Evolutionary conservation across 78 protist genomes (phyloP).

Genomic region (Goniomonas avonlea): DNA sequence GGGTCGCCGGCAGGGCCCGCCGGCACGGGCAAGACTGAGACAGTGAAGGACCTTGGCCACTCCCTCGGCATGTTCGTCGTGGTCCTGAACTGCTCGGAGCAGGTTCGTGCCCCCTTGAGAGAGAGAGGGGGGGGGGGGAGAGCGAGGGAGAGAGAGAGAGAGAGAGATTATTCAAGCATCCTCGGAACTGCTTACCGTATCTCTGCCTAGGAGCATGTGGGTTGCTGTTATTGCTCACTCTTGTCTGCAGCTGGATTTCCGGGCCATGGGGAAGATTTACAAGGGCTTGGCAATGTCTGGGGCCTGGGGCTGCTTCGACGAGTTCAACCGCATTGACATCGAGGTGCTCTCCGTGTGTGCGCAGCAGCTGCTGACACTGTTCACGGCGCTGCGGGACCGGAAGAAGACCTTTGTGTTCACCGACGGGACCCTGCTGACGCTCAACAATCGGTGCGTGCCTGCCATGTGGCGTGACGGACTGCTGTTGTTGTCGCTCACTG

Average conservation of each 20-base stretch:
- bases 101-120: not conserved
- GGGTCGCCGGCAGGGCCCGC: slow-evolving; percentile 84
- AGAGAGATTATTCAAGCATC: no score
- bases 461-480: no score
- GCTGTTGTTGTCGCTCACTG: slow-evolving; percentile 17
- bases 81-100: slow-evolving; percentile 76
- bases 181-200: no score
- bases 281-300: slow-evolving; percentile 63
- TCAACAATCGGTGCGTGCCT: no score
- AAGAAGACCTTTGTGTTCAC: slow-evolving; percentile 11
- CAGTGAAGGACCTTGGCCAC: slow-evolving; percentile 76
- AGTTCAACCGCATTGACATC: slow-evolving; percentile 77
- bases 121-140: not conserved
- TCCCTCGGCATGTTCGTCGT: slow-evolving; percentile 60
- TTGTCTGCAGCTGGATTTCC: slow-evolving; percentile 57
- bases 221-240: no score
- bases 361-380: slow-evolving; percentile 26
- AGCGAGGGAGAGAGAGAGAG: no score
- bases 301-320: slow-evolving; percentile 84
- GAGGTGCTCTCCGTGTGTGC: slow-evolving; percentile 62
- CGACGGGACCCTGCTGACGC: not conserved
- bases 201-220: no score
- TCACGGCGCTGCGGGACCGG: slow-evolving; percentile 51
- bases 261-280: slow-evolving; percentile 55
- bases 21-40: slow-evolving; percentile 83